phyloP scores from a whole-genome alignment of 768 basidiomycete species.

The Pulveroboletus sp. region DNA sequence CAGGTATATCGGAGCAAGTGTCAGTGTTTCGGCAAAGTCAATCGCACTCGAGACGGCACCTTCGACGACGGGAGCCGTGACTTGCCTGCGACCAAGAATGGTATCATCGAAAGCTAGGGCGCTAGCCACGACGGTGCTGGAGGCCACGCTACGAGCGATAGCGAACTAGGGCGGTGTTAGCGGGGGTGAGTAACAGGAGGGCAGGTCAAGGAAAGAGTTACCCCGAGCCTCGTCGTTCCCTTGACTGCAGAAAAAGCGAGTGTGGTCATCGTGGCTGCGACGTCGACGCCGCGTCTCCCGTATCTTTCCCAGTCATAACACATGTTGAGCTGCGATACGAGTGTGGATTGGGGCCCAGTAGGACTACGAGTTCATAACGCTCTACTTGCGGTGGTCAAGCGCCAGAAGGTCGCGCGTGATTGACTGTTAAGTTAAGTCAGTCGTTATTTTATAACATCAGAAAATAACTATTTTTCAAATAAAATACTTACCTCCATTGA shows the following conservation, averaged over 20 bases:
- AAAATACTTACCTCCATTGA: slow-evolving; percentile 1
- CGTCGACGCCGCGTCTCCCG: slow-evolving; percentile 56
- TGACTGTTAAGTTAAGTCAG: not conserved
- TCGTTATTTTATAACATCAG: not conserved
- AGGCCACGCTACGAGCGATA: slow-evolving; percentile 57
- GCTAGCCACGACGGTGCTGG: slow-evolving; percentile 53
- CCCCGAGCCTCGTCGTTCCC: slow-evolving; percentile 62
- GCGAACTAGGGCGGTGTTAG: slow-evolving; percentile 51
- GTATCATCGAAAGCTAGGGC: slow-evolving; percentile 59
- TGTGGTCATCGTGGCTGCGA: slow-evolving; percentile 59
- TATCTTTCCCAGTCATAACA: slow-evolving; percentile 37
- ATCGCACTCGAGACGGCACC: slow-evolving; percentile 57
- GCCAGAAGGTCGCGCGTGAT: slow-evolving; percentile 17
- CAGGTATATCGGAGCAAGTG: slow-evolving; percentile 69
- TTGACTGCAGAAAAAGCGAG: slow-evolving; percentile 66
- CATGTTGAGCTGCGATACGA: slow-evolving; percentile 18
- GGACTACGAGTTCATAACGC: slow-evolving; percentile 18
- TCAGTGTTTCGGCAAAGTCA: slow-evolving; percentile 63
- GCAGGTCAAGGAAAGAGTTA: slow-evolving; percentile 34
- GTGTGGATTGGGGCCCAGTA: slow-evolving; percentile 3
- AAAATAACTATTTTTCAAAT: not conserved
- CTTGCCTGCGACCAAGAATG: slow-evolving; percentile 57
- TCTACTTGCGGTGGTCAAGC: not conserved
- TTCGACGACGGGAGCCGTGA: slow-evolving; percentile 54
- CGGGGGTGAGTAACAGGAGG: slow-evolving; percentile 1